Evolutionary conservation across 305 asterid genomes (phyloP).

Genomic region (Stenogyne calaminthoides): DNA sequence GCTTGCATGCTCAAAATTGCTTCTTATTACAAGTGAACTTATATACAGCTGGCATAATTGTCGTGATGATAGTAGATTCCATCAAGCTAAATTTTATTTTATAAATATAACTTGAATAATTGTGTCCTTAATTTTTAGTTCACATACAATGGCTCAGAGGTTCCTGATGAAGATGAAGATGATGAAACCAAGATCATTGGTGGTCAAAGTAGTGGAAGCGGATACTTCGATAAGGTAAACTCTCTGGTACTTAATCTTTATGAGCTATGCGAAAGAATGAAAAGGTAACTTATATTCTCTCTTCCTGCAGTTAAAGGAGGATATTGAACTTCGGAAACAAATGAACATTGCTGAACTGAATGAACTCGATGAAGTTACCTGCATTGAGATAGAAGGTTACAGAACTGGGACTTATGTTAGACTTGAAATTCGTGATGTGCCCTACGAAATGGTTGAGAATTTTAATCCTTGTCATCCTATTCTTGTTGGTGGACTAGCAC

Average conservation of each 20-base stretch:
- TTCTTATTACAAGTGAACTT: background rate
- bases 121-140: slow-evolving; percentile 64
- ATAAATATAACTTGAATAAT: slow-evolving; percentile 21
- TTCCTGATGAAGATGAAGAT: slow-evolving; percentile 64
- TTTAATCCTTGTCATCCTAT: slow-evolving; percentile 92
- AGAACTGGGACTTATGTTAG: slow-evolving; percentile 90
- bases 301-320: slow-evolving; percentile 75
- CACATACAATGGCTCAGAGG: slow-evolving; percentile 61
- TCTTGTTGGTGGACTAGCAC: slow-evolving; percentile 91
- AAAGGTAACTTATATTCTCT: slow-evolving; percentile 22
- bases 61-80: background rate
- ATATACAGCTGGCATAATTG: slow-evolving; percentile 16
- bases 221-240: slow-evolving; percentile 76
- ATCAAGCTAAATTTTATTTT: slow-evolving; percentile 11
- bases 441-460: slow-evolving; percentile 92
- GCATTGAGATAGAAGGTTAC: slow-evolving; percentile 84
- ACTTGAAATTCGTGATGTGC: slow-evolving; percentile 87
- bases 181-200: slow-evolving; percentile 44
- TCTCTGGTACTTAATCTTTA: slow-evolving; percentile 21
- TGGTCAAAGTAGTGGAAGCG: slow-evolving; percentile 67
- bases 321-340: slow-evolving; percentile 84
- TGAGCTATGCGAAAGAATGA: slow-evolving; percentile 21
- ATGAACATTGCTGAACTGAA: slow-evolving; percentile 78
- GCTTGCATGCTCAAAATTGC: slow-evolving; percentile 23
- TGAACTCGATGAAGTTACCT: slow-evolving; percentile 88